Evolutionary conservation across 2,329 filamentous ascomycete species (phyloP), one percentile per base, ranked within the genome.

Genomic region (Calonectria leucothoes): DNA sequence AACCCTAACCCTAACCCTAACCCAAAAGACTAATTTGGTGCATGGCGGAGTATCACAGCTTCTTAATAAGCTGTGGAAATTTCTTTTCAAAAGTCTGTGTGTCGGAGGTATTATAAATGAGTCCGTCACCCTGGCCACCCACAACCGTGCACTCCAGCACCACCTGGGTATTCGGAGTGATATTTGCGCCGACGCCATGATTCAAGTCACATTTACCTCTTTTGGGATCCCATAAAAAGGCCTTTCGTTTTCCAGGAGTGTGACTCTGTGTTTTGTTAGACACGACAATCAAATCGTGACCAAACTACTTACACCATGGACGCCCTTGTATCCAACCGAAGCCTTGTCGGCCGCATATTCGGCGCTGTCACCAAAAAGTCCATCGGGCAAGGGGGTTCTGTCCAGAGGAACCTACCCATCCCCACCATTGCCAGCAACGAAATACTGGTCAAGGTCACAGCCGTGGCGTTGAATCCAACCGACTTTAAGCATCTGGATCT

Each of bases 401-500:
- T 55, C 25, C 52, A 15, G 25, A 35, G 27, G 6, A 23, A 69
- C 3, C 12, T 69, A 10, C 55, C 67, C 12, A n/a, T 52, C 3
- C 67, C 55, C 0, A n/a, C 25, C 14, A 64, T 69, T 33, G 42
- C 57, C 1, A 25, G 8, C 11, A 42, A 57, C 29, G 68, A 70
- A n/a, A 57, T 65, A n/a, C 35, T 70, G n/a, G 59, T 70, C 68
- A 57, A 57, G 27, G 68, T 70, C n/a, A 25, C 11, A 6, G 37
- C 68, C 15, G 59, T 70, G 0, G 68, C 68, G 2, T 14, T 70
- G n/a, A 70, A 70, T 29, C 68, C 68, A 12, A 70, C 59, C 27
- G 59, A 70, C 68, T 70, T 65, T 39, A 70, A 70, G 31, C 59
- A 70, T 29, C 49, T 70, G 15, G 68, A 70, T 11, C 20, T 65